Evolutionary conservation across 352 stramenopile species (phyloP).

Genomic region (Globisporangium heterothallicum): DNA sequence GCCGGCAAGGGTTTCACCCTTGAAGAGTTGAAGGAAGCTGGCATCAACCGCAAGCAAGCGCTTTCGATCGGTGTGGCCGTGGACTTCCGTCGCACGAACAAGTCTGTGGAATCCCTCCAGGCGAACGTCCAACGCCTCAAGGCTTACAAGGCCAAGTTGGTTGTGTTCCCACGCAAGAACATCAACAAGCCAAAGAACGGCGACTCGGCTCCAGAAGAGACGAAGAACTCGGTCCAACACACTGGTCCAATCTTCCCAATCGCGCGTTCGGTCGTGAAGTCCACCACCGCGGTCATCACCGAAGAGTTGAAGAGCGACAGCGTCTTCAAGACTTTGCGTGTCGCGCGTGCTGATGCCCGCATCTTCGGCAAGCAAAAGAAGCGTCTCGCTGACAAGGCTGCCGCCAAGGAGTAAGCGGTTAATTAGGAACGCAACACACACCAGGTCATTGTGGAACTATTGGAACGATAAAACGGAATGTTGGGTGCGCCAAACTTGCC

Average conservation of each 20-base stretch:
- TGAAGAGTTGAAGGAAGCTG: conserved; percentile 98
- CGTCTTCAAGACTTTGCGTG: conserved; percentile 79
- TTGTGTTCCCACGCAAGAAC: conserved; percentile 98
- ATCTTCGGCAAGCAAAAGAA: conserved; percentile 88
- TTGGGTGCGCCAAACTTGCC: conserved; percentile 13
- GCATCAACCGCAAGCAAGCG: conserved; percentile 94
- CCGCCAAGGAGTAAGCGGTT: conserved; percentile 69
- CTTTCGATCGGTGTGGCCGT: conserved; percentile 98
- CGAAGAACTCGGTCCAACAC: conserved; percentile 90
- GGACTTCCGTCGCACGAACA: conserved; percentile 98
- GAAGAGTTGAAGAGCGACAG: conserved; percentile 83
- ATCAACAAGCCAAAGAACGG: conserved; percentile 94
- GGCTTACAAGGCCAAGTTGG: conserved; percentile 98
- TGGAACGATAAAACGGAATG: conserved; percentile 57
- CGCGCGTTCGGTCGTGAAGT: conserved; percentile 69
- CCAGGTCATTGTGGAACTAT: conserved; percentile 54
- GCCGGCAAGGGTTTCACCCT: conserved; percentile 98
- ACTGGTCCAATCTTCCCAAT: conserved; percentile 76
- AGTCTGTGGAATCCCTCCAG: conserved; percentile 93
- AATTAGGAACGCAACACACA: conserved; percentile 6
- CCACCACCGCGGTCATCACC: conserved; percentile 74
- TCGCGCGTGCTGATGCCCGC: conserved; percentile 81
- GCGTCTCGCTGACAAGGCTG: conserved; percentile 85
- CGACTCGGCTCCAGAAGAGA: conserved; percentile 89
- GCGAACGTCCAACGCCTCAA: conserved; percentile 98